A percentile compares a stretch with the other conserved stretches of the same genome.
Conservation (phyloP, 208 protist species). For the Endotrypanum monterogeii region DNA sequence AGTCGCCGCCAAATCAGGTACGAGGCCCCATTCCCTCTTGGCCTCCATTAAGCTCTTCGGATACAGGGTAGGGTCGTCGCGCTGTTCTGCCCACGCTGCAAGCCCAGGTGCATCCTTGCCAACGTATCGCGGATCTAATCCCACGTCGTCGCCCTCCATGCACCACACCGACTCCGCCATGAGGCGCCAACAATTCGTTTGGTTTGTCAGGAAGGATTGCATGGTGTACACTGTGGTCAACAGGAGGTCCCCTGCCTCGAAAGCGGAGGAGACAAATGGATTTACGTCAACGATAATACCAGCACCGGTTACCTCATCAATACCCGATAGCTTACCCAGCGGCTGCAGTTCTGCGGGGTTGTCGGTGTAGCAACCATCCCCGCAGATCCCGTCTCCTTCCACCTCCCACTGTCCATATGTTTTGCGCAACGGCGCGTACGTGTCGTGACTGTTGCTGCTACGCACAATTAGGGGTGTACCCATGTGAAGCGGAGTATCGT, state of each 20-base stretch:
- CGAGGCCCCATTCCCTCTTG: constrained; percentile 72
- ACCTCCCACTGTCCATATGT: constrained; percentile 89
- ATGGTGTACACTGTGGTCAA: constrained; percentile 89
- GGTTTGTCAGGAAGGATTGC: constrained; percentile 79
- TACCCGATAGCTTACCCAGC: constrained; percentile 62
- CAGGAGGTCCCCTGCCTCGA: constrained; percentile 79
- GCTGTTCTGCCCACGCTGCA: constrained; percentile 43
- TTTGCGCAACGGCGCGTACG: constrained; percentile 58
- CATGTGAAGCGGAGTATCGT: constrained; percentile 82
- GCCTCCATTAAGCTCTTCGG: constrained; percentile 61
- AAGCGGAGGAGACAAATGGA: constrained; percentile 61
- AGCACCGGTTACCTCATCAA: constrained; percentile 58
- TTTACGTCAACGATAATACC: constrained; percentile 73
- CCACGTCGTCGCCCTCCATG: constrained; percentile 87
- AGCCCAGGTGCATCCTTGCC: constrained; percentile 58
- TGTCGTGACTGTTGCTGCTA: constrained; percentile 72
- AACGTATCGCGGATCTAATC: constrained; percentile 78
- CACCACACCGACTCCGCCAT: constrained; percentile 81
- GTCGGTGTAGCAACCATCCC: constrained; percentile 82
- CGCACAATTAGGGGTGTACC: constrained; percentile 74
- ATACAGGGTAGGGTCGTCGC: constrained; percentile 56
- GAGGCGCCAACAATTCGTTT: constrained; percentile 68
- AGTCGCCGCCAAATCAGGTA: constrained; percentile 21
- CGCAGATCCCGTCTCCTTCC: constrained; percentile 62
- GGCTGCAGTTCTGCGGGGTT: constrained; percentile 68